Base-by-base conservation (phyloP, 805 yeast genomes). In the Metschnikowia chrysomelidarum region DNA sequence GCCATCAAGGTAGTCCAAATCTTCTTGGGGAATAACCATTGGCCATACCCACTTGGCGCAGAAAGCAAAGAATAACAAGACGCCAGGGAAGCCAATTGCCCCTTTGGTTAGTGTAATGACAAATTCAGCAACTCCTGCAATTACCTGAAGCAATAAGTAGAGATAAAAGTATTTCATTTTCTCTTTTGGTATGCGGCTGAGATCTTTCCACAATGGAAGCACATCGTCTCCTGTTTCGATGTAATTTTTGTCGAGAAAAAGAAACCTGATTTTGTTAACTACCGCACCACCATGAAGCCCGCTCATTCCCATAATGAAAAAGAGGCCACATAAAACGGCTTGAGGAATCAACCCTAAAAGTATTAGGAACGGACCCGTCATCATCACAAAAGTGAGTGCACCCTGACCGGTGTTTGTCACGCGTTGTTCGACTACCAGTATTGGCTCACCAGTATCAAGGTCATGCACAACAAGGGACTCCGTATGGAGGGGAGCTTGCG, bases 401-500 rank as follows among this genome's bases (percentile, higher is more conserved):
- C 98, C 98, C 53, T 91, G 98, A 0, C 73, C 67, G 1, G 87
- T 77, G 53, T 93, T 93, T 2, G 94, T 81, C 33, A 88, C 67
- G 27, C 98, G 61, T 56, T 91, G 98, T 54, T 91, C 98, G 4
- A 93, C 95, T 7, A 89, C 88, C 3, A 75, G 60, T 1, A 65
- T 53, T 1, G 75, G 67, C 32, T 51, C 40, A 1, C 69, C 71
- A 4, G 58, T 43, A 20, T 47, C 35, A 41, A 56, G 55, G 33
- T 72, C 71, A 44, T 71, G 70, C 10, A 84, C 78, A 26, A 87
- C 73, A 19, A 91, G 60, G 0, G 96, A 77, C 26, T 73, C 75
- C 0, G 98, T 88, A 50, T 91, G 98, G 22, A 93, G 56, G 2
- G 98, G 98, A 0, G 98, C 98, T 58, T 91, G 98, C 1, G 98